Evolutionary conservation across 441 rosid genomes (phyloP).

Genomic region (Rhodomyrtus psidioides): DNA sequence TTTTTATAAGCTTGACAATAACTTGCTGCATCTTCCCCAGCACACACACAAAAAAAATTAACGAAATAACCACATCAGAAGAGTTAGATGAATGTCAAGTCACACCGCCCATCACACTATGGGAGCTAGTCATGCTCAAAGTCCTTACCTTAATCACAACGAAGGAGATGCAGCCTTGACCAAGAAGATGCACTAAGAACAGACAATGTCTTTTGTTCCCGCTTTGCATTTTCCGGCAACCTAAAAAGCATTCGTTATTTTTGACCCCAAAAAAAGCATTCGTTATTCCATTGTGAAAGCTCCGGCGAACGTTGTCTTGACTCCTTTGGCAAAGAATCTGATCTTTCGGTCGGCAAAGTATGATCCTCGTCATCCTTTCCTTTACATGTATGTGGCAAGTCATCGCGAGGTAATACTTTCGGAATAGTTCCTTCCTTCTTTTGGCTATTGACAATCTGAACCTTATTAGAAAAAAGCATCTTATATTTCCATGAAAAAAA

Average conservation of each 20-base stretch:
- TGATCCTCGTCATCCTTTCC: background rate
- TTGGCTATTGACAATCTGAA: background rate
- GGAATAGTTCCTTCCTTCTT: background rate
- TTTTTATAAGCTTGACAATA: no score
- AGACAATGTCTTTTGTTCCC: background rate
- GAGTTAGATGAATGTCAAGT: no score
- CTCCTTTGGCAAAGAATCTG: background rate
- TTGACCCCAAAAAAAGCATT: no score
- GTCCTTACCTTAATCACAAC: accelerated
- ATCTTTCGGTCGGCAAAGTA: background rate
- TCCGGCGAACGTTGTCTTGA: background rate
- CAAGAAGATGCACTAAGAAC: background rate
- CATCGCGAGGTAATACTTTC: background rate
- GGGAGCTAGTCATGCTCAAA: background rate
- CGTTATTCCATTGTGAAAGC: background rate
- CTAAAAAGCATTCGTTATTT: background rate
- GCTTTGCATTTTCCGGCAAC: background rate
- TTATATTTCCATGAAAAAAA: background rate
- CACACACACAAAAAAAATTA: no score
- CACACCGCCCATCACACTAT: background rate
- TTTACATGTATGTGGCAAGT: background rate
- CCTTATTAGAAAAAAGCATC: background rate
- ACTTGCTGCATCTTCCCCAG: no score
- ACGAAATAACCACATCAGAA: no score
- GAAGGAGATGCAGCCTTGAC: background rate